Conservation (phyloP, 148 eudicot genomes). For the Heliosperma pusillum region DNA sequence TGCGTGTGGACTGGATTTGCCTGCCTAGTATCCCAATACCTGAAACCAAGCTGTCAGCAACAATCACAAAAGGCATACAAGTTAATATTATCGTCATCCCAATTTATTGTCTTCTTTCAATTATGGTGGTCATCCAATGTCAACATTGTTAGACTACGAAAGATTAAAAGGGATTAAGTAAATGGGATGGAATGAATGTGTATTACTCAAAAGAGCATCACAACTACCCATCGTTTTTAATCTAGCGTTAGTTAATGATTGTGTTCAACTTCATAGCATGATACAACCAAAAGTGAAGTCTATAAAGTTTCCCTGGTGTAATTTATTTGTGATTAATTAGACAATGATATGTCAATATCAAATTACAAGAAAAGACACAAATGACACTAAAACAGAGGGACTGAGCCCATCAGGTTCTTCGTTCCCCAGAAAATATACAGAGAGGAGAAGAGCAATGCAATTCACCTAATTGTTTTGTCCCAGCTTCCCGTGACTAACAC, state of each 20-base stretch:
- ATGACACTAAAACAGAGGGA: neutral
- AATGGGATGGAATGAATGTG: neutral
- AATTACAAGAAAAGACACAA: neutral
- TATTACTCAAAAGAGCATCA: neutral
- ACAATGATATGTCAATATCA: neutral
- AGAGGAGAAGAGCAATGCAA: neutral
- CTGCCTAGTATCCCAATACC: constrained; percentile 97
- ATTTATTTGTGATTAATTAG: neutral
- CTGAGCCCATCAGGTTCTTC: neutral
- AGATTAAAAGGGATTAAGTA: neutral
- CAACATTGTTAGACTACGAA: neutral
- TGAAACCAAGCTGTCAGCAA: constrained; percentile 21
- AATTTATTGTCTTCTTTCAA: neutral
- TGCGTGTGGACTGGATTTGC: constrained; percentile 63
- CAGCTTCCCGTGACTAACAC: constrained; percentile 78
- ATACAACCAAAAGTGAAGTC: neutral
- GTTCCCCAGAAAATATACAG: constrained; percentile 1
- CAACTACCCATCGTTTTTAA: neutral
- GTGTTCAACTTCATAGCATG: neutral
- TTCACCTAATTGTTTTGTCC: constrained; percentile 76
- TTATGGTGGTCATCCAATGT: neutral
- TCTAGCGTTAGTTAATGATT: neutral
- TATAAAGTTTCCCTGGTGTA: neutral
- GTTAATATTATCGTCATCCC: neutral
- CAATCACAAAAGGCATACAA: neutral